Base-by-base conservation (phyloP, 805 yeast genomes). In the Kodamaea hsintzibuensis region DNA sequence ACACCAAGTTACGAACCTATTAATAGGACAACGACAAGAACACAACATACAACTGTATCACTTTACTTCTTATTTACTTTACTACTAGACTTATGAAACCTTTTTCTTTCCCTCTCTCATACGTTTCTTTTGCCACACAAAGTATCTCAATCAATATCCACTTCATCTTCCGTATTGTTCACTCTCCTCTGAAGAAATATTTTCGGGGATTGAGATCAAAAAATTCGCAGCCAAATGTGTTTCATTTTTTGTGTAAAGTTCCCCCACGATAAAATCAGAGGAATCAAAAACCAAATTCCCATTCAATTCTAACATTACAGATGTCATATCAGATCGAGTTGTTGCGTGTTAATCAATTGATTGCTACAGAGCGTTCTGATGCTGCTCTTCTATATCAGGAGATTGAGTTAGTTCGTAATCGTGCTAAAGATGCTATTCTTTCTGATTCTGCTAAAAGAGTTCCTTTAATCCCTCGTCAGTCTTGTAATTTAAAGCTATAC, bases 351-450 rank as follows among this genome's bases (percentile, higher is more conserved):
- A 25, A 57, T 27, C n/a, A 35, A 17, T 54, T 40, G 30, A 56
- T 54, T 19, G 46, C 18, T 1, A 10, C 49, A 4, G 82, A 84
- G 1, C 71, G 80, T 46, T 66, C 68, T 16, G 81, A 79, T 57
- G 80, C 83, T 1, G 70, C 72, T 47, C 72, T 70, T 48, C 69
- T 83, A n/a, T 79, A 80, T 58, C 64, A 66, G 30, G 85, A 82
- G 62, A 74, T 83, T 9, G 81, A 80, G 52, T 72, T 71, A 42
- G 69, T 75, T 1, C 78, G 77, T 55, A 58, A 61, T 3, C 68
- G 70, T 55, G 69, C 76, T 19, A 79, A 74, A 57, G 85, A 83
- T 61, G 69, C 81, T 1, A 72, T 76, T 10, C 67, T 83, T 18
- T 59, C 65, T 8, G 72, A 78, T 55, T 74, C 79, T 53, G 76